Evolutionary conservation across 2,329 filamentous ascomycete genomes (phyloP), one percentile per base, ranked within the genome.

Genomic region (Phialocephala subalpina): DNA sequence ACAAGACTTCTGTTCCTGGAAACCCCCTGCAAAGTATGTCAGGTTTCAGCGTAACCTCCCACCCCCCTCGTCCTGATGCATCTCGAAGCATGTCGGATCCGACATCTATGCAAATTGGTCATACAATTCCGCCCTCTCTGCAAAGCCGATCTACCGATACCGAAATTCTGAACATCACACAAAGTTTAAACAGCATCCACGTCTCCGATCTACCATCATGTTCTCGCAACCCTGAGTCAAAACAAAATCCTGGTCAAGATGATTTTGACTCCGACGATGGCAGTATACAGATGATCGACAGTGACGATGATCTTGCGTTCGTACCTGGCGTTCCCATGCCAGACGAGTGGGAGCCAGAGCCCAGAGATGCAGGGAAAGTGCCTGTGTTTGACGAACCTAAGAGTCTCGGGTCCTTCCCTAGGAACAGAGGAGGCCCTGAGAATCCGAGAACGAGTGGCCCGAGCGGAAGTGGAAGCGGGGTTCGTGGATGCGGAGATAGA

Each of bases 201-300:
- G 45, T 53, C 45, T 42, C 59, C 9, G 42, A 36, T 58, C 57
- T 59, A 42, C 60, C 36, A 38, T 42, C 20, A 9, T 57, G 55
- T 53, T 61, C 61, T 53, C 52, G 25, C 38, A 20, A 27, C 18
- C 45, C 64, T 47, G 20, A 25, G 12, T 20, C 55, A 25, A 55
- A 59, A 58, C 52, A 38, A 18, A 9, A 57, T n/a, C 18, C n/a
- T 22, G 52, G 25, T 55, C 47, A 40, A n/a, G 58, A 64, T 36
- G 58, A 67, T 49, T 62, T 45, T 27, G 66, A 70, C 16, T 61
- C 57, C 5, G 68, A 65, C 20, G 65, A 62, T 16, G 67, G 64
- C 3, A 69, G 69, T 16, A 72, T 71, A 22, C 64, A 66, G 40
- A 71, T 71, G 69, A n/a, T 69, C 7, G 69, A 72, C 53, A 72